Evolutionary conservation across 176 grass and related monocot genomes (phyloP).

Genomic region (Raddia guianensis): DNA sequence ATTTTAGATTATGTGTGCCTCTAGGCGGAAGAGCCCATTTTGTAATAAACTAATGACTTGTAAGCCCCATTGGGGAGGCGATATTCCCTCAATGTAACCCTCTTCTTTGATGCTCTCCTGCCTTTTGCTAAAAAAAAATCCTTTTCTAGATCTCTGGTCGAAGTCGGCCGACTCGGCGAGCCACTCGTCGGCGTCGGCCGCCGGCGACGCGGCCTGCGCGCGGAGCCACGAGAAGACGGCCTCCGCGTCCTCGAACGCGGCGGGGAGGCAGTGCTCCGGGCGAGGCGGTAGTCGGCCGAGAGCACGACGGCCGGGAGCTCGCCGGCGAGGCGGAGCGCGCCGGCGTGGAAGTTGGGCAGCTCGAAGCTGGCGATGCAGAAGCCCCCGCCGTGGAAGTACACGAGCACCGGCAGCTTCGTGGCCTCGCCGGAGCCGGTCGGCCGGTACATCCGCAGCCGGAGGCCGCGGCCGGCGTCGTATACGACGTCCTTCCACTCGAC

Average conservation of each 20-base stretch:
- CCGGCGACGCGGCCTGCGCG: neutral
- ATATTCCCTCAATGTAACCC: too few species aligned
- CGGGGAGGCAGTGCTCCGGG: constrained; percentile 67
- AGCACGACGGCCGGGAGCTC: constrained; percentile 52
- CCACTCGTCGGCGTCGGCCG: constrained; percentile 32
- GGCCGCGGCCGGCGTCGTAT: constrained; percentile 25
- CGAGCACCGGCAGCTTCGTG: constrained; percentile 50
- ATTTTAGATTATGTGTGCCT: too few species aligned
- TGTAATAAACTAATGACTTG: too few species aligned
- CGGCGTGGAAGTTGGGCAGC: constrained; percentile 32
- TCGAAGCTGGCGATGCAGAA: constrained; percentile 54
- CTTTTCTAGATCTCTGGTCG: too few species aligned
- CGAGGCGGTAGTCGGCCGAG: constrained; percentile 70
- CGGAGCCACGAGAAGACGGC: constrained; percentile 50
- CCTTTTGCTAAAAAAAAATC: too few species aligned
- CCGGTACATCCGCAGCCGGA: constrained; percentile 52
- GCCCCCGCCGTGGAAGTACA: constrained; percentile 64
- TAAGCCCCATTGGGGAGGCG: too few species aligned
- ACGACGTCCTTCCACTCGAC: constrained; percentile 63
- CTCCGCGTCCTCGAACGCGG: constrained; percentile 45
- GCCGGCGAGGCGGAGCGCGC: constrained; percentile 51
- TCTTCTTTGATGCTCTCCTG: too few species aligned
- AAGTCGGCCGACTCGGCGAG: constrained; percentile 43
- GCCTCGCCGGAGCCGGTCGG: neutral
- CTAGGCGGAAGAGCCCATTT: too few species aligned